Percentiles rank a stretch among this genome's conserved stretches.
Evolutionary conservation across 495 filamentous ascomycete species (phyloP).

Genomic region (Astrothelium macrocarpum): DNA sequence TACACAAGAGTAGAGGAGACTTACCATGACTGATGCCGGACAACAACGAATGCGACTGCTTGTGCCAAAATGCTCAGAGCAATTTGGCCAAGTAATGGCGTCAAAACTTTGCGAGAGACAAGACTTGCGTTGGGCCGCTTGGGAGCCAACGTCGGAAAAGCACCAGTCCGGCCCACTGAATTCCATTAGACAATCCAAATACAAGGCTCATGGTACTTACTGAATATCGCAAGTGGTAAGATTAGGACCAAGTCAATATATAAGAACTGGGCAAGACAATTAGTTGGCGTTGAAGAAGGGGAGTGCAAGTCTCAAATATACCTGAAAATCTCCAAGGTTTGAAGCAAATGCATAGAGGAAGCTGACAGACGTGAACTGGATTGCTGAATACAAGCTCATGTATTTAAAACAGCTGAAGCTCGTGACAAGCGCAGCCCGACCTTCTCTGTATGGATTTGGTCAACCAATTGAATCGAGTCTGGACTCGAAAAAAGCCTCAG

Average conservation of each 20-base stretch:
- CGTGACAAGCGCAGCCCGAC: slow-evolving; percentile 86
- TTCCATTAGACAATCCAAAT: not conserved
- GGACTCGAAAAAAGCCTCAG: not conserved
- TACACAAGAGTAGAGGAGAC: slow-evolving; percentile 14
- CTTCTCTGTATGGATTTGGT: slow-evolving; percentile 42
- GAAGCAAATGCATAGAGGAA: slow-evolving; percentile 93
- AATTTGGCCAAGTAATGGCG: slow-evolving; percentile 83
- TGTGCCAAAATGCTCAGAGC: slow-evolving; percentile 72
- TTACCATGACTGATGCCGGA: slow-evolving; percentile 70
- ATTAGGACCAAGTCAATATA: slow-evolving; percentile 92
- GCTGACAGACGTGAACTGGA: slow-evolving; percentile 98
- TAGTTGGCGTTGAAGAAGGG: slow-evolving; percentile 90
- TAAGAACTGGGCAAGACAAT: slow-evolving; percentile 69
- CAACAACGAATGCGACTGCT: slow-evolving; percentile 56
- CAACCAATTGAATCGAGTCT: not conserved
- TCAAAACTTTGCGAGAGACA: slow-evolving; percentile 86
- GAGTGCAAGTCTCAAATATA: slow-evolving; percentile 83
- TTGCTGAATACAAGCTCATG: slow-evolving; percentile 98
- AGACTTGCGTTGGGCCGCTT: slow-evolving; percentile 89
- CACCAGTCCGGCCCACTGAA: slow-evolving; percentile 78
- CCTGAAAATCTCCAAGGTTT: slow-evolving; percentile 97
- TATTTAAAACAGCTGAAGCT: slow-evolving; percentile 99
- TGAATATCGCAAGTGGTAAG: slow-evolving; percentile 93
- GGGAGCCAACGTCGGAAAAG: slow-evolving; percentile 64
- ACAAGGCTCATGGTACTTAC: not conserved